phyloP scores from a whole-genome alignment of 495 filamentous ascomycete genomes.

The Penicillium taxi region DNA sequence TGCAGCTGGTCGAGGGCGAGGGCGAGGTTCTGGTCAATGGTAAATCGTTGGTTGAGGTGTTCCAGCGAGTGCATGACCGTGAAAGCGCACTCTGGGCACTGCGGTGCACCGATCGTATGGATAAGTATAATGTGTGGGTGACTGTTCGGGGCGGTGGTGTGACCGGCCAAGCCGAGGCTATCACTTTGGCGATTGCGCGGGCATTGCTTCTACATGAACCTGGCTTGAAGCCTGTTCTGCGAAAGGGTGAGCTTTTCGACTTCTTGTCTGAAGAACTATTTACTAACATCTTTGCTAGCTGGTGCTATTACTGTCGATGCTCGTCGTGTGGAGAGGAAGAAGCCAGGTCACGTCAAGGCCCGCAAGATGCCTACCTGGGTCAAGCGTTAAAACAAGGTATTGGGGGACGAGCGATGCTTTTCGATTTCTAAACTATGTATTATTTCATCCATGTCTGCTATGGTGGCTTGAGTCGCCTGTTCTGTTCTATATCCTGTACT shows the following conservation, averaged over 20 bases:
- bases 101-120: constrained; percentile 69
- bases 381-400: constrained; percentile 49
- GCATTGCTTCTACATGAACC: constrained; percentile 87
- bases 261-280: constrained; percentile 14
- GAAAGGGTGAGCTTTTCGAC: constrained; percentile 63
- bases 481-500: constrained; percentile 29
- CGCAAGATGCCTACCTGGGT: constrained; percentile 99
- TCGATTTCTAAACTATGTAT: constrained; percentile 22
- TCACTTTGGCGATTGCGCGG: constrained; percentile 85
- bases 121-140: constrained; percentile 97
- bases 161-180: constrained; percentile 92
- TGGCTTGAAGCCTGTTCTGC: constrained; percentile 73
- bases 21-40: constrained; percentile 88
- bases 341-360: constrained; percentile 89
- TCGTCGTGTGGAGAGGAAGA: constrained; percentile 94
- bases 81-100: constrained; percentile 92
- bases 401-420: constrained; percentile 12
- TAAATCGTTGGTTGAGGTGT: constrained; percentile 65
- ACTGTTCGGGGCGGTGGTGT: constrained; percentile 74
- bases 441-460: constrained; percentile 20
- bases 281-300: constrained; percentile 46
- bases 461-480: constrained; percentile 16
- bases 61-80: constrained; percentile 83
- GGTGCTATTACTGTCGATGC: constrained; percentile 88
- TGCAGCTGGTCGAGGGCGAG: constrained; percentile 81